These are phyloP conservation scores for Pichia sp. DNA, from an alignment of 1,139 yeast genomes.

Conservation along the genomic window DNA sequence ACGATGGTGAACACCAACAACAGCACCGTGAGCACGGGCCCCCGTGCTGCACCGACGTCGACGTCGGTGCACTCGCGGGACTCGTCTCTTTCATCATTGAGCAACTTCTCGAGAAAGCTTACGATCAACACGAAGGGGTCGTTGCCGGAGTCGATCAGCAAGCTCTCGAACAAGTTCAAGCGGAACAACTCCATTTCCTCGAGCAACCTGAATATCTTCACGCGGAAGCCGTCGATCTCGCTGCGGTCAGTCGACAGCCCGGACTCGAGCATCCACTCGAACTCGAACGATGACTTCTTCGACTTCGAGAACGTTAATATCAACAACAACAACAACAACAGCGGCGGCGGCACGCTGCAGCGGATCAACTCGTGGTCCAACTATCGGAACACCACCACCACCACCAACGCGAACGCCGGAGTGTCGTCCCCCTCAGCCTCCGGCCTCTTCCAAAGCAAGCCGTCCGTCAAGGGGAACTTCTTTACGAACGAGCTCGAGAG, in stretches of 20 bases:
- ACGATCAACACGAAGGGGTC: background rate
- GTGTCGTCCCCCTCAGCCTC: background rate
- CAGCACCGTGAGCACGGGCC: background rate
- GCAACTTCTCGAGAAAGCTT: slow-evolving; percentile 4
- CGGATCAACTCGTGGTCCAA: slow-evolving; percentile 4
- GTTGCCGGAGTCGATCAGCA: slow-evolving; percentile 6
- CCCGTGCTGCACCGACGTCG: background rate
- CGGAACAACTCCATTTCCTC: slow-evolving; percentile 6
- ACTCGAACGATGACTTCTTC: background rate
- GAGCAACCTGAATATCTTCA: background rate
- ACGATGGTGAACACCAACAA: background rate
- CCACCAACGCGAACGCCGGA: background rate
- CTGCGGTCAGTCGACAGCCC: background rate
- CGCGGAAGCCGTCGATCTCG: slow-evolving; percentile 8
- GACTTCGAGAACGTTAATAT: background rate
- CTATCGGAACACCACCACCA: background rate
- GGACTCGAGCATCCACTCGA: background rate
- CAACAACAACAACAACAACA: background rate
- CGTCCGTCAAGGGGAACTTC: background rate
- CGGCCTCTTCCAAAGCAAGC: background rate
- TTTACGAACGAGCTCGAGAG: slow-evolving; percentile 1
- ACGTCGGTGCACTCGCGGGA: slow-evolving; percentile 5
- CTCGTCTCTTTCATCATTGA: slow-evolving; percentile 7
- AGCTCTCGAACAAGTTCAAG: slow-evolving; percentile 8
- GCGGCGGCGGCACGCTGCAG: background rate